These are phyloP conservation scores for Cyclotella distinguenda DNA, from an alignment of 108 stramenopile genomes.

Conservation along the genomic window DNA sequence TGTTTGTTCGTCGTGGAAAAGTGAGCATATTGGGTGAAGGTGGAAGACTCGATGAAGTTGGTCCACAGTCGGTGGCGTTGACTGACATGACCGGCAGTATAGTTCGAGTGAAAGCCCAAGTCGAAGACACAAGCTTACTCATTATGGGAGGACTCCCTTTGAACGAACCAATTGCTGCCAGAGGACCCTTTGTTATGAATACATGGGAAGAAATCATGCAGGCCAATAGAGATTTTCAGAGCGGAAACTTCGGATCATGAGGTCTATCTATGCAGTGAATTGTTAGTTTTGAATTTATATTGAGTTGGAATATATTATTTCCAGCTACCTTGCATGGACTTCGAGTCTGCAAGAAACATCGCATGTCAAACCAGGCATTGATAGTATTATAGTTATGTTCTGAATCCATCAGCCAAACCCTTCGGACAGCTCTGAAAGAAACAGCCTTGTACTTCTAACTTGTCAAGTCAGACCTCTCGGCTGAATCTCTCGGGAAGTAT, in stretches of 20 bases:
- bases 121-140: slow-evolving; percentile 60
- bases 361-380: no score
- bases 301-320: no score
- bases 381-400: no score
- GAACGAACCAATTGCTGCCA: slow-evolving; percentile 86
- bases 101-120: slow-evolving; percentile 47
- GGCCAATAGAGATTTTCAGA: slow-evolving; percentile 80
- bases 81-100: slow-evolving; percentile 52
- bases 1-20: slow-evolving; percentile 71
- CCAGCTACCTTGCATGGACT: no score
- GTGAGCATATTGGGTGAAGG: slow-evolving; percentile 53
- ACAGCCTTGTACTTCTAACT: no score
- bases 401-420: no score
- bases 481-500: no score
- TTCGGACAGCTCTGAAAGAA: no score
- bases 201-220: slow-evolving; percentile 78
- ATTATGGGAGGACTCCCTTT: slow-evolving; percentile 80
- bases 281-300: no score
- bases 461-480: no score
- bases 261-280: neutral
- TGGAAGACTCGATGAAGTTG: slow-evolving; percentile 31
- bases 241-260: slow-evolving; percentile 52
- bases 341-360: no score
- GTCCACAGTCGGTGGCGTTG: slow-evolving; percentile 81
- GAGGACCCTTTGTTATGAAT: slow-evolving; percentile 96